Evolutionary conservation across 2,329 filamentous ascomycete genomes (phyloP).

Genomic region (Paraphaeosphaeria minitans): DNA sequence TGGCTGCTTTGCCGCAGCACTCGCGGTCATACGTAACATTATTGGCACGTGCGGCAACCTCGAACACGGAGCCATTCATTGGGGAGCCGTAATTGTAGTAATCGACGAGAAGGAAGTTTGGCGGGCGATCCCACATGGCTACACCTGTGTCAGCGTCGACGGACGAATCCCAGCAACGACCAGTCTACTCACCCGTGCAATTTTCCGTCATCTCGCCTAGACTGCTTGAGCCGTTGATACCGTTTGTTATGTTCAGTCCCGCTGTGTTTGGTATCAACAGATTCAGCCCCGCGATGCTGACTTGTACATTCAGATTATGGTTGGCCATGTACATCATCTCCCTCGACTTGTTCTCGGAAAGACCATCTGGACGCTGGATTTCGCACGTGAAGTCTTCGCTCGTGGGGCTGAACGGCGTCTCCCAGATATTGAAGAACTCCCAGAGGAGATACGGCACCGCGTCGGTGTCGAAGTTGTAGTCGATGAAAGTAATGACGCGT

Average conservation of each 20-base stretch:
- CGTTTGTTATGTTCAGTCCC: conserved; percentile 43
- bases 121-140: conserved; percentile 43
- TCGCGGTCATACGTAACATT: conserved; percentile 69
- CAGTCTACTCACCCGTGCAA: conserved; percentile 44
- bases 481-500: conserved; percentile 48
- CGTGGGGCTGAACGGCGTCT: conserved; percentile 83
- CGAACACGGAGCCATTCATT: conserved; percentile 47
- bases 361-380: conserved; percentile 73
- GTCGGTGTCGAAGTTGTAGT: conserved; percentile 70
- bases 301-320: conserved; percentile 85
- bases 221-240: conserved; percentile 38
- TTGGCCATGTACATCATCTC: conserved; percentile 82
- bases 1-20: conserved; percentile 59
- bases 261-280: conserved; percentile 46
- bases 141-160: conserved; percentile 15
- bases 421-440: conserved; percentile 89
- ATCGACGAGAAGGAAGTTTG: conserved; percentile 50
- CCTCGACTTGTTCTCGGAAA: conserved; percentile 57
- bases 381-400: conserved; percentile 75
- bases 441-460: conserved; percentile 84
- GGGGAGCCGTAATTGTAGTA: conserved; percentile 46
- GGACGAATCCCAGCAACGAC: conserved; percentile 4
- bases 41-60: conserved; percentile 60
- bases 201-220: conserved; percentile 40
- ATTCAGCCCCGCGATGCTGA: conserved; percentile 58